Evolutionary conservation across 2,329 filamentous ascomycete genomes (phyloP), one percentile per base, ranked within the genome.

Genomic region (Colletotrichum sp.): DNA sequence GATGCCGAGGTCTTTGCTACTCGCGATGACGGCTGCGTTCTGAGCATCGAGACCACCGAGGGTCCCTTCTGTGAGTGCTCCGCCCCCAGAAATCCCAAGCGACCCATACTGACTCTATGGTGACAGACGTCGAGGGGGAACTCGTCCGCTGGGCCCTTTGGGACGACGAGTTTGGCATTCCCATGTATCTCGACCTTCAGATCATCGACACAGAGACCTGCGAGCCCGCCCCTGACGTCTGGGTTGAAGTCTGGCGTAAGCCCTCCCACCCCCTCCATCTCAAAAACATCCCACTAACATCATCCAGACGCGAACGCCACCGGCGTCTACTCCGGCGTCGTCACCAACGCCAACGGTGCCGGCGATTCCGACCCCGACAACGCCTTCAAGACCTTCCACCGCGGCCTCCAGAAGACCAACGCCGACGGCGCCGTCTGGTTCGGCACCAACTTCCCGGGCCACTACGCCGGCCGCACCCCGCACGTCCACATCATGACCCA

Each of bases 391-490:
- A 63, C 57, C 39, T 70, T 73, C 66, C 57, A 69, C 57, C 66
- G 71, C 34, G 71, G 59, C 18, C 28, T 73, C 24, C 71, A 69
- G n/a, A 30, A 80, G 80, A 74, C 80, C 77, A 28, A 82, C 68
- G 44, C 60, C 32, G 32, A 71, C 2, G 59, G 72, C 6, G 59
- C 48, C 83, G 52, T 73, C 84, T 82, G 85, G 73, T 87, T 89
- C 76, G 82, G 84, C 30, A 85, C 84, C 24, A 79, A 87, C 77
- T 86, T 87, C 76, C 87, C 86, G 2, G 86, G 87, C 6, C 86
- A 88, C 77, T 89, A 89, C 78, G 79, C 80, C 15, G 82, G 83
- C 5, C 86, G 89, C 3, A 83, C 88, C 6, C 87, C 84, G 6
- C 59, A 63, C 18, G n/a, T 63, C 59, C 59, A 63, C 30, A 36